Evolutionary conservation across 129 eudicot genomes (phyloP).

Genomic region (Lonicera japonica): DNA sequence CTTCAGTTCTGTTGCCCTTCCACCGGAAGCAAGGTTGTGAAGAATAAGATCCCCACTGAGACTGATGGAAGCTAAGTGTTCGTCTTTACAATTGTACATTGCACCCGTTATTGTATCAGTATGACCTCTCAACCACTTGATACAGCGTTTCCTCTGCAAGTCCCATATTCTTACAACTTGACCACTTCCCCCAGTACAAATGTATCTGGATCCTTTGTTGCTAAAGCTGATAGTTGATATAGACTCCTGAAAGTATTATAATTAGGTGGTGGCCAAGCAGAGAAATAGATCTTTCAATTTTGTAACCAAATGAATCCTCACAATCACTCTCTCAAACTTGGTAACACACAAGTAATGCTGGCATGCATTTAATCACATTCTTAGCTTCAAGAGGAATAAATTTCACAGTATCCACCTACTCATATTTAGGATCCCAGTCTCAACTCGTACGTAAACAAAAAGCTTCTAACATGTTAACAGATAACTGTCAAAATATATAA

Average conservation of each 20-base stretch:
- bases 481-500: not conserved
- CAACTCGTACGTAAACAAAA: not conserved
- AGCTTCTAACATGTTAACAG: not conserved
- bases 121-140: conserved; percentile 96
- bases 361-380: not conserved
- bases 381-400: not conserved
- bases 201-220: conserved; percentile 83
- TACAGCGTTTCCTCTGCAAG: conserved; percentile 84
- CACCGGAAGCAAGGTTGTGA: conserved; percentile 93
- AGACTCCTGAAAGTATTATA: conserved; percentile 50
- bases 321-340: not conserved
- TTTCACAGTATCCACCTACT: not conserved
- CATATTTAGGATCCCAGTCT: not conserved
- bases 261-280: not conserved
- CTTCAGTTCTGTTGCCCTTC: conserved; percentile 75
- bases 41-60: conserved; percentile 73
- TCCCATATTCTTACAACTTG: conserved; percentile 98
- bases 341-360: not conserved
- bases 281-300: not conserved
- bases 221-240: conserved; percentile 77
- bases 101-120: conserved; percentile 81
- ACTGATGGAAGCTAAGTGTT: conserved; percentile 94
- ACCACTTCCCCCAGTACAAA: conserved; percentile 91
- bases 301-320: not conserved
- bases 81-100: conserved; percentile 90